These are phyloP conservation scores for Pythium angustatum DNA, from an alignment of 352 stramenopile species.

Conservation along the genomic window DNA sequence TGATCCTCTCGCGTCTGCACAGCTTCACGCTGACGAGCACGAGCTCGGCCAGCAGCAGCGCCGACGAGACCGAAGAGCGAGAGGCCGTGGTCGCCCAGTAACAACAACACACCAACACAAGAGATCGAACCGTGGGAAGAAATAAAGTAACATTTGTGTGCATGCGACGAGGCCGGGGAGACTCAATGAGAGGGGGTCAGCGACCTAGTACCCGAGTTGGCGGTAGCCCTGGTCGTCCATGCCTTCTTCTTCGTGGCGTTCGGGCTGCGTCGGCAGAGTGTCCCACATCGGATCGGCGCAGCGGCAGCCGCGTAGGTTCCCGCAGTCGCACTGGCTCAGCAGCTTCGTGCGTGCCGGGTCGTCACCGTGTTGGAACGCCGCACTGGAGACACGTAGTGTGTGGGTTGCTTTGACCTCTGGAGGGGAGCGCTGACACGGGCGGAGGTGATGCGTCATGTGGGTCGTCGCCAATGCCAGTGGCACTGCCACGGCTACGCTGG, in stretches of 20 bases:
- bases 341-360: neutral
- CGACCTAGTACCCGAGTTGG: slow-evolving; percentile 31
- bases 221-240: slow-evolving; percentile 44
- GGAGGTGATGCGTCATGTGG: neutral
- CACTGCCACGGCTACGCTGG: too few species aligned
- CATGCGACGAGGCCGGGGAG: too few species aligned
- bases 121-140: neutral
- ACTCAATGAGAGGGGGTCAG: neutral
- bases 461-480: too few species aligned
- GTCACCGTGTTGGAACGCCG: neutral
- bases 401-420: neutral
- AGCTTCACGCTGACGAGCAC: slow-evolving; percentile 62
- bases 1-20: slow-evolving; percentile 91
- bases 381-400: slow-evolving; percentile 5
- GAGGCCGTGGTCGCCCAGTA: slow-evolving; percentile 15
- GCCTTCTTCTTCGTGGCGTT: slow-evolving; percentile 24
- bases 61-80: slow-evolving; percentile 37
- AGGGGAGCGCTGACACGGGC: slow-evolving; percentile 8
- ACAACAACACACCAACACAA: neutral
- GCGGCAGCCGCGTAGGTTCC: slow-evolving; percentile 28
- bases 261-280: too few species aligned
- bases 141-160: slow-evolving; percentile 13
- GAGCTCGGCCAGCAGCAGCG: slow-evolving; percentile 49
- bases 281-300: slow-evolving; percentile 40
- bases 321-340: slow-evolving; percentile 35